Evolutionary conservation across 2,329 filamentous ascomycete genomes (phyloP), one percentile per base, ranked within the genome.

Genomic region (Ceratocystis albifundus): DNA sequence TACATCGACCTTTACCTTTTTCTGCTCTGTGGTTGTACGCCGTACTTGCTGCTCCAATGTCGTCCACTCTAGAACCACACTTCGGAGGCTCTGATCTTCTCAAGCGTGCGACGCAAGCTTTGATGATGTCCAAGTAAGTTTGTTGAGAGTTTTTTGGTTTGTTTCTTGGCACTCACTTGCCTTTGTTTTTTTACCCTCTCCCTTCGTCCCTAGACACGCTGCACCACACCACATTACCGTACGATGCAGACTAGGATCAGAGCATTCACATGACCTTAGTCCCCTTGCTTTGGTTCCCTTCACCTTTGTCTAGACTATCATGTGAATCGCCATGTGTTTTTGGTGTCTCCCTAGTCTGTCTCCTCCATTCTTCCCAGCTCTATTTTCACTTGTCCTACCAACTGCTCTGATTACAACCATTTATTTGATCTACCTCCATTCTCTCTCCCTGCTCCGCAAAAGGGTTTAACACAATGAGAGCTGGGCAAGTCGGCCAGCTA

Each of bases 91-190:
- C 80, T 71, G 83, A 85, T 74, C 76, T 85, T 70, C 74, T 85
- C 69, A 78, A 80, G 72, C 78, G 82, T 73, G 83, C 83, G 69
- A 85, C 83, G n/a, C 82, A 84, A 72, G 80, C 80, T 70, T 81
- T 85, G 79, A 83, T 85, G 80, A 80, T 80, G 77, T 84, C 82
- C 75, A 84, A 77, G 82, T 84, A 80, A 74, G 82, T 80, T 25
- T 20, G 53, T 32, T 32, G 20, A 25, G 2, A 57, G 22, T 69
- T 69, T 71, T 71, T 68, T 64, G 69, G 64, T 70, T 71, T 70
- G 12, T 69, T 50, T 62, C 69, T 67, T 69, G 64, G 70, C 70
- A 41, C 69, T 69, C 32, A 71, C 57, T 65, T 65, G 61, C 48
- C 50, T 30, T 36, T 53, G 22, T 46, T 62, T 32, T 32, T 68